Evolutionary conservation across 371 early-diverging fungal genomes (phyloP), one percentile per base, ranked within the genome.

Genomic region (Rhizopus stolonifer): DNA sequence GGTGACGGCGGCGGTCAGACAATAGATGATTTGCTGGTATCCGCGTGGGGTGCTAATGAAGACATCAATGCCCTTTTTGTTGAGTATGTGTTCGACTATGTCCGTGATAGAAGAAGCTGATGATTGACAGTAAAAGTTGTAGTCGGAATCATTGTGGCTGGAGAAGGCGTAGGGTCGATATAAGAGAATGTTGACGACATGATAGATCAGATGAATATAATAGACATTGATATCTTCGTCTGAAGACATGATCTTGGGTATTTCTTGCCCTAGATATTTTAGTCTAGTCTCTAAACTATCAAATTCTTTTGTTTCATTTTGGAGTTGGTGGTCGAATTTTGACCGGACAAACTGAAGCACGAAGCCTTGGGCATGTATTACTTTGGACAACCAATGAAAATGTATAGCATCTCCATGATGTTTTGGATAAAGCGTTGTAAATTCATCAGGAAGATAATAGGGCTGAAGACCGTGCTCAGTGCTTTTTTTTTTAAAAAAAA

Each of bases 1-100:
- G 0, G 75, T 74, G 15, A 66, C 44, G 2, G 75, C 69, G 1
- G 65, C 65, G 11, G 75, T 52, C 6, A 74, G 33, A 21, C 61
- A 74, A 39, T 74, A 68, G 24, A 74, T 60, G 2, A 66, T 61
- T 39, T 74, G 68, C 13, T 74, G 75, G 6, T 62, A 40, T 3
- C 75, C 69, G 15, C 71, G 64, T 2, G 61, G 32, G 4, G 60
- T 31, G 13, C 58, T 58, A 33, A 58, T 56, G 15, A 74, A 50
- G 13, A 56, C 36, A 23, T 59, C 65, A 0, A 44, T 8, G 2
- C 71, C 69, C 19, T 46, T 48, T 13, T 36, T 50, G n/a, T 54
- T 44, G 6, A 73, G 15, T 7, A 62, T 21, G 18, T 50, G 52
- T 10, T 64, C 65, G 4, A 52, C 54, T 2, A 69, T 44, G 7